These are phyloP conservation scores for Crithidia bombi DNA, from an alignment of 208 protist genomes.

Conservation along the genomic window DNA sequence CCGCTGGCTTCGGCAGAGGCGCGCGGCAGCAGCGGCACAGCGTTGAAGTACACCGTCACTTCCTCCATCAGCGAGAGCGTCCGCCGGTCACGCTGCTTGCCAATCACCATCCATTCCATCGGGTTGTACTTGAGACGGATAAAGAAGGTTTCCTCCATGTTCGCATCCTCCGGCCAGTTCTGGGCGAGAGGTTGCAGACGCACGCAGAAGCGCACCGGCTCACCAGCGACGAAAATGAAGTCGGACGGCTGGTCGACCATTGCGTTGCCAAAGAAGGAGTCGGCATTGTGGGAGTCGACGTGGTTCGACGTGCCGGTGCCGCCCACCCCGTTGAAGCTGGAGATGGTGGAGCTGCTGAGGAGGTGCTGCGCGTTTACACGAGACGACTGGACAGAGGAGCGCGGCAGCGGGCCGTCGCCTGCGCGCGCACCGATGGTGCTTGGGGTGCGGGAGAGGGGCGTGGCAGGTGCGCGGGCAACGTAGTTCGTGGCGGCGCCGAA, in stretches of 20 bases:
- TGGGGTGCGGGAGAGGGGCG: slow-evolving; percentile 2
- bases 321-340: not conserved
- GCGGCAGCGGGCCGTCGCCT: not conserved
- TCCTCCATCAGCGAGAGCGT: slow-evolving; percentile 78
- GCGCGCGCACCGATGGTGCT: not conserved
- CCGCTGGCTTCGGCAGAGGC: not conserved
- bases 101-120: slow-evolving; percentile 80
- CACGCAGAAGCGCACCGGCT: slow-evolving; percentile 80
- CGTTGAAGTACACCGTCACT: slow-evolving; percentile 67
- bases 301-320: not conserved
- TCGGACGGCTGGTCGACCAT: slow-evolving; percentile 55
- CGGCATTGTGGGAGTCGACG: not conserved
- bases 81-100: slow-evolving; percentile 68
- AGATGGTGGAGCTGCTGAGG: slow-evolving; percentile 8
- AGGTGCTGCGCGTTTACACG: not conserved
- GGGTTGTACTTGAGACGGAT: slow-evolving; percentile 68
- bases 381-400: not conserved
- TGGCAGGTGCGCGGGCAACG: not conserved
- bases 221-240: slow-evolving; percentile 67
- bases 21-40: slow-evolving; percentile 62
- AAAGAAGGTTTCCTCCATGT: slow-evolving; percentile 75
- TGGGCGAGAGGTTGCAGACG: slow-evolving; percentile 69
- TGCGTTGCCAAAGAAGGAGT: slow-evolving; percentile 33
- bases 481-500: slow-evolving; percentile 50
- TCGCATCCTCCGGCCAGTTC: slow-evolving; percentile 81